A percentile compares a stretch with the other conserved stretches of the same genome.
Evolutionary conservation across 2,329 filamentous ascomycete species (phyloP).

Genomic region (Cordyceps militaris): DNA sequence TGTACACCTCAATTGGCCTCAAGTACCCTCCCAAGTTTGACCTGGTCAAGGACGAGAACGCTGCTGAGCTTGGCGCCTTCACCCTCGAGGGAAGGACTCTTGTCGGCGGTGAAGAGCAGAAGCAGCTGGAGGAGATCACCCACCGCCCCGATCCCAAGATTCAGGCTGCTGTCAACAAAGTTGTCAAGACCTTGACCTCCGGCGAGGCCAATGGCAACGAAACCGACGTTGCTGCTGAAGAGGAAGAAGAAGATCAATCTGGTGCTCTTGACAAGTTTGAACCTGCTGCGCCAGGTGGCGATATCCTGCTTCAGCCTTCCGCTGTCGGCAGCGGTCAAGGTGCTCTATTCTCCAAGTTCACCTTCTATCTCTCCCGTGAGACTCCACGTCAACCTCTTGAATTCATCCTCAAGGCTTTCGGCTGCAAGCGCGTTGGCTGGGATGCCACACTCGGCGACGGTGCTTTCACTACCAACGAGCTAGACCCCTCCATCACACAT

Average conservation of each 20-base stretch:
- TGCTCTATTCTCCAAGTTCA: constrained; percentile 79
- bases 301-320: constrained; percentile 74
- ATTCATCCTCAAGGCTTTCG: constrained; percentile 88
- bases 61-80: constrained; percentile 85
- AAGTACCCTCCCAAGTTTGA: constrained; percentile 97
- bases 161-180: constrained; percentile 60
- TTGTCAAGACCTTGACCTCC: constrained; percentile 60
- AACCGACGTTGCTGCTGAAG: constrained; percentile 23
- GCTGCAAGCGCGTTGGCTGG: constrained; percentile 94
- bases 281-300: constrained; percentile 73
- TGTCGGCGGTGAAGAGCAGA: constrained; percentile 43
- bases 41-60: constrained; percentile 74
- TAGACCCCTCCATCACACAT: constrained; percentile 84
- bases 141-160: constrained; percentile 54
- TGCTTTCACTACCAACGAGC: constrained; percentile 84
- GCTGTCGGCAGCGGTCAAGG: constrained; percentile 59
- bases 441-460: constrained; percentile 85
- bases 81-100: constrained; percentile 71
- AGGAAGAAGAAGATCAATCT: constrained; percentile 34
- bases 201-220: constrained; percentile 32
- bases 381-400: constrained; percentile 85
- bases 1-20: constrained; percentile 85
- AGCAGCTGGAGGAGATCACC: constrained; percentile 39
- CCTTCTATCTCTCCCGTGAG: constrained; percentile 89
- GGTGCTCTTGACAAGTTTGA: constrained; percentile 87